Percentiles rank a stretch among this genome's conserved stretches.
Conservation (phyloP, 176 grass and related monocot species). For the Microstegium vimineum region DNA sequence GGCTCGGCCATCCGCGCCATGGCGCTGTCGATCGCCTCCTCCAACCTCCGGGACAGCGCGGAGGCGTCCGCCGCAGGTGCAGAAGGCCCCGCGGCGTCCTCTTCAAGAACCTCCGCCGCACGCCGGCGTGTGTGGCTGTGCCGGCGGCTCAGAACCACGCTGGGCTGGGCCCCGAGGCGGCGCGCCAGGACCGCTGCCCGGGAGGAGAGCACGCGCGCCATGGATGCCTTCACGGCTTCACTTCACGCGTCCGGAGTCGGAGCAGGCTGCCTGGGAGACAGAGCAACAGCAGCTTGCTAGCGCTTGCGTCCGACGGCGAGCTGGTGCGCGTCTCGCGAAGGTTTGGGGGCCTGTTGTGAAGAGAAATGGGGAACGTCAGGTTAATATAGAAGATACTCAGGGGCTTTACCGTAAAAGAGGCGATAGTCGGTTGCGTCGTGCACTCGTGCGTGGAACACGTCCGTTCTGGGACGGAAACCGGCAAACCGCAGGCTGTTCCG, state of each 20-base stretch:
- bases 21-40: slow-evolving; percentile 52
- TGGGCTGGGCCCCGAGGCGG: background rate
- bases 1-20: slow-evolving; percentile 47
- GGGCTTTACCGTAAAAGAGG: background rate
- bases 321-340: background rate
- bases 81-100: slow-evolving; percentile 13
- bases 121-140: slow-evolving; percentile 32
- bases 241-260: background rate
- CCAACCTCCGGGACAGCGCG: slow-evolving; percentile 15
- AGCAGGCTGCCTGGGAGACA: background rate
- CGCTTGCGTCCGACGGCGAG: slow-evolving; percentile 3
- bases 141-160: background rate
- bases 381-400: background rate
- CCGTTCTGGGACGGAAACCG: too few species aligned
- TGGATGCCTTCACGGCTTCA: background rate
- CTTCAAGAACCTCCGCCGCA: slow-evolving; percentile 8
- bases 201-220: slow-evolving; percentile 32
- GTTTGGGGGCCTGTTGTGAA: background rate
- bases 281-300: background rate
- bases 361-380: too few species aligned
- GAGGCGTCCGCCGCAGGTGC: background rate
- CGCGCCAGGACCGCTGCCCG: background rate
- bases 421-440: background rate
- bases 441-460: too few species aligned
- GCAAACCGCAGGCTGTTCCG: background rate